A percentile compares a stretch with the other conserved stretches of the same genome.
These are phyloP conservation scores for Teunomyces panamensis DNA, from an alignment of 805 yeast genomes.

Conservation along the genomic window DNA sequence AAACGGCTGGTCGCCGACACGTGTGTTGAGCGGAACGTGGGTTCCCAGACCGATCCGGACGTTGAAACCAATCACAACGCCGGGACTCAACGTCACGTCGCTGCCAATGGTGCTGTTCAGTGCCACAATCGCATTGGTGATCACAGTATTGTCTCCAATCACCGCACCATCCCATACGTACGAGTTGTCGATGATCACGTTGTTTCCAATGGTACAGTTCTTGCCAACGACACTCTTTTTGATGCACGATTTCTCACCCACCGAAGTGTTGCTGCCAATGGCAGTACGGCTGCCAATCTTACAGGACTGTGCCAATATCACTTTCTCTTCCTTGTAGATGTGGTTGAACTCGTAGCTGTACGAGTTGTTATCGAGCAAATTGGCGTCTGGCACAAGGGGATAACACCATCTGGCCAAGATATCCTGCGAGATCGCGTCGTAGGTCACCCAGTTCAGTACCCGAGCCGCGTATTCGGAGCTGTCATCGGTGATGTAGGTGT, in stretches of 20 bases:
- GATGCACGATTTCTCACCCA: constrained; percentile 72
- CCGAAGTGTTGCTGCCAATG: constrained; percentile 71
- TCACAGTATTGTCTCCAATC: constrained; percentile 60
- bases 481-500: constrained; percentile 76
- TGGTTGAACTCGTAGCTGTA: constrained; percentile 81
- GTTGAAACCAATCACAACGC: constrained; percentile 74
- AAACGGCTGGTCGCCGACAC: constrained; percentile 51
- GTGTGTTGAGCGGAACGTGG: constrained; percentile 46
- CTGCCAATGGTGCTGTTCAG: constrained; percentile 53
- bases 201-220: constrained; percentile 77
- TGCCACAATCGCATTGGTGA: constrained; percentile 72
- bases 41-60: constrained; percentile 61
- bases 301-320: constrained; percentile 92
- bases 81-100: constrained; percentile 56
- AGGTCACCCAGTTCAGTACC: constrained; percentile 93
- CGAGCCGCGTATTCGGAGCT: constrained; percentile 78
- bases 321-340: constrained; percentile 83
- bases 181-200: constrained; percentile 67
- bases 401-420: constrained; percentile 88
- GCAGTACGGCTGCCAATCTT: constrained; percentile 76
- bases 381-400: constrained; percentile 87
- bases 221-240: constrained; percentile 80
- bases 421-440: constrained; percentile 88
- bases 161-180: constrained; percentile 84
- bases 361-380: constrained; percentile 65